Base-by-base conservation (phyloP, 1,284 basidiomycete species). In the Peniophora sp. region DNA sequence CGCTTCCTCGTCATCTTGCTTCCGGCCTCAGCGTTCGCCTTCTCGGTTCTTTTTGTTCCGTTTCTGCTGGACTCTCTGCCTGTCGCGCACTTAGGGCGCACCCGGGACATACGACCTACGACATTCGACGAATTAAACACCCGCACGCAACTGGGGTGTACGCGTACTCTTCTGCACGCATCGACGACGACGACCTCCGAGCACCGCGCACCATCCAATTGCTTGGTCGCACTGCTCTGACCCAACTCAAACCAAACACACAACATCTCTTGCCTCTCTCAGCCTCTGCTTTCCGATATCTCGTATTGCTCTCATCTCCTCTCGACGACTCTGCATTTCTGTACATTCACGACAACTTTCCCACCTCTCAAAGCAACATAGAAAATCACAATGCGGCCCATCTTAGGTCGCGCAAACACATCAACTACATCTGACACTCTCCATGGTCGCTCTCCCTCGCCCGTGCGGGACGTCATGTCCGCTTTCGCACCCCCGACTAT, bases 401-500 rank as follows among this genome's bases (percentile, higher is more conserved):
- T 66, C 39, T 58, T 67, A 52, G 62, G 67, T 53, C 68, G 65
- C 47, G 54, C 61, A 47, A 65, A 60, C 36, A 58, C 60, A 51
- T 58, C 60, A 34, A 51, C 57, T 51, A 59, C 57, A 34, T 57
- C 62, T 44, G 59, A 58, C 51, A 55, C 62, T 24, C 27, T 32
- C 27, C 27, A 12, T 12, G 27, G 27, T 6, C 61, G 55, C 48
- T 58, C 66, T 41, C 58, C 64, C 35, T 64, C 67, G 18, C 63
- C 63, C 27, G 43, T 61, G 24, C 47, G 8, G n/a, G 37, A 32
- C 37, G n/a, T n/a, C 53, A 39, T 67, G 67, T 42, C 64, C 68
- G 18, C 55, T 9, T 14, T 24, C 63, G 9, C 64, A 55, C 51
- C 64, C 51, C 81, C 84, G 17, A 79, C 83, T 48, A 87, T 88